Evolutionary conservation across 2,329 filamentous ascomycete genomes (phyloP).

Genomic region (Penicillium corylophilum): DNA sequence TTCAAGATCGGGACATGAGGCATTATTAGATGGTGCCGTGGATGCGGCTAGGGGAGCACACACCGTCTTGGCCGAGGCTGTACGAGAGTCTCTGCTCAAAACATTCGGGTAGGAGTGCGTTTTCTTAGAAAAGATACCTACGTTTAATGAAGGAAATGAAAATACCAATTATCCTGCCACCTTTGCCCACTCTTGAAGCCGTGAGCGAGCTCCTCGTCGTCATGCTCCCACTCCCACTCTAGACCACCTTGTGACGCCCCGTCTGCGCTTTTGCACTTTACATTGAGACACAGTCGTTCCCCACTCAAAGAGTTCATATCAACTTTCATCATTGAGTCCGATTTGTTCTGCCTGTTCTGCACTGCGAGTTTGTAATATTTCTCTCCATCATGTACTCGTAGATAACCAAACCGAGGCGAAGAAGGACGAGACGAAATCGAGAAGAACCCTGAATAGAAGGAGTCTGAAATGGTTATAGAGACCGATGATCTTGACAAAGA

Average conservation of each 20-base stretch:
- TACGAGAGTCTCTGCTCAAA: slow-evolving; percentile 57
- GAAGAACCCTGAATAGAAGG: no score
- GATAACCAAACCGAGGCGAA: background rate
- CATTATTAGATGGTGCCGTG: slow-evolving; percentile 62
- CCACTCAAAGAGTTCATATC: no score
- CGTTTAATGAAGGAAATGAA: slow-evolving; percentile 24
- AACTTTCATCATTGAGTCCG: background rate
- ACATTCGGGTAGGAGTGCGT: slow-evolving; percentile 26
- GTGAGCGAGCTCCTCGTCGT: background rate
- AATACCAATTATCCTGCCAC: background rate
- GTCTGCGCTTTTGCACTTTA: no score
- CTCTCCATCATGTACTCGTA: background rate
- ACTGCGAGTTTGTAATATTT: no score
- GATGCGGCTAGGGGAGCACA: slow-evolving; percentile 61
- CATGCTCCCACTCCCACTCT: no score
- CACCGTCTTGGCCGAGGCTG: slow-evolving; percentile 60
- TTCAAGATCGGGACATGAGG: slow-evolving; percentile 46
- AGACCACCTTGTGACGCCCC: no score
- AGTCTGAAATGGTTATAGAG: no score
- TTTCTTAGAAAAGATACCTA: slow-evolving; percentile 1
- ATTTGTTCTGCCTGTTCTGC: background rate
- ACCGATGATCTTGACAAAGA: no score
- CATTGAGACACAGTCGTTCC: no score
- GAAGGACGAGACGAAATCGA: no score
- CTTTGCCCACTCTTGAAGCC: background rate